These are phyloP conservation scores for Lecanicillium sp. DNA, from an alignment of 2,329 filamentous ascomycete species.

Conservation along the genomic window DNA sequence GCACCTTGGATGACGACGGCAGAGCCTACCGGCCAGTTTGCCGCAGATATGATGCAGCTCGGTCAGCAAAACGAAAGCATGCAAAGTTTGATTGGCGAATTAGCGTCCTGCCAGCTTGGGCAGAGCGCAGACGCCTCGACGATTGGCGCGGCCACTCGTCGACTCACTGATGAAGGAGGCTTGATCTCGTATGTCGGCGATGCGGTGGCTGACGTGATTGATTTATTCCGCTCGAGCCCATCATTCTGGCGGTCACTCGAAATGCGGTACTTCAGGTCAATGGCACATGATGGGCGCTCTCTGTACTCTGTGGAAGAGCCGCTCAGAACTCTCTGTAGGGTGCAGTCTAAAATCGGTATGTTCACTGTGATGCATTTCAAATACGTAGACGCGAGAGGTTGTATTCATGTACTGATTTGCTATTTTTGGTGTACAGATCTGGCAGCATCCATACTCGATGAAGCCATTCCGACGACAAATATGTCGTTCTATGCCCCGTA, in stretches of 20 bases:
- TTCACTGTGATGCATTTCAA: no score
- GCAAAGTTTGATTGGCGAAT: constrained; percentile 5
- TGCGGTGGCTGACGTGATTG: not conserved
- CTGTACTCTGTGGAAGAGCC: constrained; percentile 8
- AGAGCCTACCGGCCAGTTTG: constrained; percentile 10
- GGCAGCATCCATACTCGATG: constrained; percentile 10
- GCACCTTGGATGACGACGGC: constrained; percentile 15
- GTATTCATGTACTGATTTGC: not conserved
- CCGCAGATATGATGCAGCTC: constrained; percentile 12
- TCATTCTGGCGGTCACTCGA: constrained; percentile 7
- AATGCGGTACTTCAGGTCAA: not conserved
- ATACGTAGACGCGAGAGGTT: no score
- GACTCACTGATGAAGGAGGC: not conserved
- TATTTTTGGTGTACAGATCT: constrained; percentile 5
- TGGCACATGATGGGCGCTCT: not conserved
- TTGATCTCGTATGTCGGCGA: not conserved
- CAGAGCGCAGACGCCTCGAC: not conserved
- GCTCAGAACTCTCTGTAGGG: constrained; percentile 8
- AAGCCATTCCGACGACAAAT: constrained; percentile 6
- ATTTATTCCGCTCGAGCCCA: constrained; percentile 1
- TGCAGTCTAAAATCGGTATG: constrained; percentile 13
- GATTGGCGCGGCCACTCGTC: not conserved
- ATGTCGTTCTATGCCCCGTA: constrained; percentile 1
- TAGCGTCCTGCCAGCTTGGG: constrained; percentile 9
- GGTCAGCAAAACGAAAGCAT: constrained; percentile 8